phyloP scores from a whole-genome alignment of 768 basidiomycete genomes.

The Leccinellum luteum region DNA sequence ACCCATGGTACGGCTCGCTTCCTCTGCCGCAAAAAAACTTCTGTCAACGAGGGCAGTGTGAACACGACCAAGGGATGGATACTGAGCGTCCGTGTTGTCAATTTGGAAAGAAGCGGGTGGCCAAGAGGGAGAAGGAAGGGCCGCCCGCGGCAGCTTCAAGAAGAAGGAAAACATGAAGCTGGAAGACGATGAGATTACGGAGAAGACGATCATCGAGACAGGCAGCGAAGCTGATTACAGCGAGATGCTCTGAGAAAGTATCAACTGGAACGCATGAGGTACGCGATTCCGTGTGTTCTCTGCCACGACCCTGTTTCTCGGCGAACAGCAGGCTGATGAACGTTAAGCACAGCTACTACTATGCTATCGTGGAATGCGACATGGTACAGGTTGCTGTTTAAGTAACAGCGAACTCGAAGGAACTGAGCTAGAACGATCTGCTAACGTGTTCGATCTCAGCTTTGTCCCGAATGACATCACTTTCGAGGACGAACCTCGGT shows the following conservation, averaged over 20 bases:
- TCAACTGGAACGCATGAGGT: conserved; percentile 91
- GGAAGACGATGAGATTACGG: conserved; percentile 53
- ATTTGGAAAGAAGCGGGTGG: conserved; percentile 87
- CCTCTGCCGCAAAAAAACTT: conserved; percentile 20
- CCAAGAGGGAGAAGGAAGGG: conserved; percentile 84
- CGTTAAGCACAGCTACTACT: conserved; percentile 72
- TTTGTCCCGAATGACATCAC: conserved; percentile 89
- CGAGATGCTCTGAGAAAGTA: conserved; percentile 84
- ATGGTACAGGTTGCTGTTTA: conserved; percentile 71
- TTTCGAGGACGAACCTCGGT: conserved; percentile 79
- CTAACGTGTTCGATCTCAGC: conserved; percentile 93
- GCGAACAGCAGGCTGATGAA: conserved; percentile 4
- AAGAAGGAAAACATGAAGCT: conserved; percentile 35
- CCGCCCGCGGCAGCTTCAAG: conserved; percentile 81
- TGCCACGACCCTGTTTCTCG: not conserved
- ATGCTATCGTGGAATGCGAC: conserved; percentile 91
- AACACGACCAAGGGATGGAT: conserved; percentile 60
- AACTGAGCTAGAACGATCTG: conserved; percentile 93
- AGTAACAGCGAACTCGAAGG: conserved; percentile 84
- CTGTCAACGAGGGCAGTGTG: conserved; percentile 7
- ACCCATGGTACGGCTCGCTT: conserved; percentile 45
- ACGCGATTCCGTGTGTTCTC: not conserved
- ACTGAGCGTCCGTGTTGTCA: conserved; percentile 74
- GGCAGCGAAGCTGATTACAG: conserved; percentile 72
- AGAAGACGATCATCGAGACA: conserved; percentile 60